Base-by-base conservation (phyloP, 2,329 filamentous ascomycete genomes). In the Daldinia eschscholtzii region DNA sequence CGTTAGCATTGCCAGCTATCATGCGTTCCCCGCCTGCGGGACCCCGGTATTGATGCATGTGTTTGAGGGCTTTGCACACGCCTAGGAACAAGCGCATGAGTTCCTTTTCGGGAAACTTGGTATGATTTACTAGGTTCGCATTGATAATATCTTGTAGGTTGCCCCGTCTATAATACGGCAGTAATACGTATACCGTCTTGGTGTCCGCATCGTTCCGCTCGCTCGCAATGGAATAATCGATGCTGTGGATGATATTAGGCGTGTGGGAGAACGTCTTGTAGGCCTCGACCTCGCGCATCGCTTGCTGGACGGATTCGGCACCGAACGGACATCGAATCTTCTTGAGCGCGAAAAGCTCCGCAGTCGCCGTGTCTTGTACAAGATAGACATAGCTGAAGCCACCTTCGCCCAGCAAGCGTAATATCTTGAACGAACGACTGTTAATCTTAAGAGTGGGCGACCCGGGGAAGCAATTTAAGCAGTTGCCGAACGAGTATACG, bases 381-480 rank as follows among this genome's bases (percentile, higher is more conserved):
- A 99, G 92, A 83, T 99, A 99, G 75, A 99, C 96, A 82, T 98
- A 99, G 72, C 94, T 97, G 85, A 99, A 99, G 77, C 96, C 96
- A 79, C 96, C 96, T 92, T 99, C 96, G 80, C 96, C 96, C 3
- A 99, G 87, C 57, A 99, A 86, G 67, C 96, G 92, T 75, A 97
- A 84, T 79, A 99, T 97, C 86, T 98, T 98, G 87, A 98, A 98
- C 82, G 90, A 96, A 70, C 94, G 91, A 77, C 87, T 92, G 82
- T 98, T 98, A 84, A 99, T 96, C 82, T 96, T 97, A 74, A 99
- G 88, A 64, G 95, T 93, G 65, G 96, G 95, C 72, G 93, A 95
- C 75, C 93, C 93, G 13, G 96, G 95, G 79, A 99, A 98, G 85
- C 96, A 99, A 81, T 92, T 95, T 82, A 98, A 90, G 86, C 95